Evolutionary conservation across 2,329 filamentous ascomycete species (phyloP), one percentile per base, ranked within the genome.

Genomic region (Keithomyces neogunnii): DNA sequence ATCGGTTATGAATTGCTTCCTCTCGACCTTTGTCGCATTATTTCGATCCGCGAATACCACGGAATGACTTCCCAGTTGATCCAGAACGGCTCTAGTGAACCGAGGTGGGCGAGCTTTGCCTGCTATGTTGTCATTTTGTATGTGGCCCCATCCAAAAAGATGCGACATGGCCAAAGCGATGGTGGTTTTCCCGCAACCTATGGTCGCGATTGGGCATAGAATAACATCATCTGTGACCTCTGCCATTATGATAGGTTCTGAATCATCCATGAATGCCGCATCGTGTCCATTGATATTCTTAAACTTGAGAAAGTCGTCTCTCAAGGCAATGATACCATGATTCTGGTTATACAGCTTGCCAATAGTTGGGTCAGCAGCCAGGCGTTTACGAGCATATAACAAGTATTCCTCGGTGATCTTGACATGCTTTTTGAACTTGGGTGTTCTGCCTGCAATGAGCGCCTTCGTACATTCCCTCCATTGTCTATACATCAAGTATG

Each of bases 401-500:
- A 99, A 75, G 64, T 99, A 99, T 63, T 96, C 87, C 63, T 95
- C 85, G 0, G 93, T 99, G 59, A 99, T 93, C 58, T 85, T 81
- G 59, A 81, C 73, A 67, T 99, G 93, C 69, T 97, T 97, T 72
- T 83, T 91, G 72, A 81, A 87, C 57, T 78, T 86, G 9, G 91
- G 89, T 39, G 81, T 71, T 59, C 81, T 86, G 11, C 86, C 86
- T 1, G 77, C 63, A 58, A 99, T 96, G 52, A 97, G 70, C 4
- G 88, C 80, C 67, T 96, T 97, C 42, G 93, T 99, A 65, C 88
- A 95, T 71, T 99, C 93, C 55, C 93, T 85, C 93, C 93, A 99
- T 72, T 99, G 93, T 29, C 93, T 84, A 70, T 97, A 99, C 89
- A 99, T 95, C 54, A 99, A 74, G 65, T 99, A 99, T 0, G 93